Conservation (phyloP, 2,329 filamentous ascomycete species). For the Delphinella strobiligena region DNA sequence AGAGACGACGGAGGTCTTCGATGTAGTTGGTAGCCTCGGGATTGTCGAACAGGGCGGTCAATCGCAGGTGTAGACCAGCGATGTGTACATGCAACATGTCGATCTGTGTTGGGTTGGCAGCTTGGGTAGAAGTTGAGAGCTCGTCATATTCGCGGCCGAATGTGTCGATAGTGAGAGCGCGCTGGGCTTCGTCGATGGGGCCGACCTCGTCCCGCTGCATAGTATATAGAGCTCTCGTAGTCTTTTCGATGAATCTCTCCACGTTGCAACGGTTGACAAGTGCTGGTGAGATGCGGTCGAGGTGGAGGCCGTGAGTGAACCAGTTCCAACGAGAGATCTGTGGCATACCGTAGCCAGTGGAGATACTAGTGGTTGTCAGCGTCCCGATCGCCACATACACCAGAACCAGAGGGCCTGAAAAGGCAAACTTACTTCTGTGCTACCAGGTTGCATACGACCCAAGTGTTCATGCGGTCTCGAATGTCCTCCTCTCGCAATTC, state of each 20-base stretch:
- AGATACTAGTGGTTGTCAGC: slow-evolving; percentile 40
- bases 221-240: slow-evolving; percentile 68
- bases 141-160: slow-evolving; percentile 24
- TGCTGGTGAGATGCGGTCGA: slow-evolving; percentile 47
- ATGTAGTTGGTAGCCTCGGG: slow-evolving; percentile 59
- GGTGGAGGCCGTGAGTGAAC: slow-evolving; percentile 66
- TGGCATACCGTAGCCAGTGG: slow-evolving; percentile 74
- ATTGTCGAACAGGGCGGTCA: slow-evolving; percentile 72
- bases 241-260: slow-evolving; percentile 64
- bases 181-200: slow-evolving; percentile 23
- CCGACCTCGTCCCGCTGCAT: slow-evolving; percentile 62
- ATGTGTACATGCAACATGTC: slow-evolving; percentile 56
- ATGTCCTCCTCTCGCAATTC: slow-evolving; percentile 70
- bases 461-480: slow-evolving; percentile 65
- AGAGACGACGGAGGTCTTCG: slow-evolving; percentile 63
- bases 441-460: slow-evolving; percentile 78
- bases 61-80: slow-evolving; percentile 60
- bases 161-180: slow-evolving; percentile 24
- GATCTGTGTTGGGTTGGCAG: slow-evolving; percentile 17
- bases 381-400: neutral
- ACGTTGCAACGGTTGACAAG: slow-evolving; percentile 58
- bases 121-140: slow-evolving; percentile 23
- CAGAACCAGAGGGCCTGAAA: slow-evolving; percentile 1
- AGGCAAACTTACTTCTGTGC: slow-evolving; percentile 54
- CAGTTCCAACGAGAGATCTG: slow-evolving; percentile 39